A percentile compares a stretch with the other conserved stretches of the same genome.
Evolutionary conservation across 148 eudicot genomes (phyloP).

Genomic region (Gaultheria prostrata): DNA sequence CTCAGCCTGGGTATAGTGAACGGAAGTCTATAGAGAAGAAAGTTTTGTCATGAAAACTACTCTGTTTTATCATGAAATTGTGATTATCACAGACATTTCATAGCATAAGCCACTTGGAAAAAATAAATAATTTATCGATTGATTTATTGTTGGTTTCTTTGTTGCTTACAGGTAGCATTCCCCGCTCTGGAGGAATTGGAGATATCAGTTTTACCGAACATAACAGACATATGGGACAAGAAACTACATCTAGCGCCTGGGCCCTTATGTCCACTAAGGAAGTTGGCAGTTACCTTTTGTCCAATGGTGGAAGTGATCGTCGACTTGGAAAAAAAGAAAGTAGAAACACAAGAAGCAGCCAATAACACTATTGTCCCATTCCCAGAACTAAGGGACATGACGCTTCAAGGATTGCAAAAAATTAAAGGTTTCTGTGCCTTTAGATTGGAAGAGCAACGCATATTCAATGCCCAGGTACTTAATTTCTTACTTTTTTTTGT

Average conservation of each 20-base stretch:
- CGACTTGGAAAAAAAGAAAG: not conserved
- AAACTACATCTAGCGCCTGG: not conserved
- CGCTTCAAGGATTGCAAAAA: not conserved
- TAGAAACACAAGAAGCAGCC: not conserved
- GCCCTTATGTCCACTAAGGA: not conserved
- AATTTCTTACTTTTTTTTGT: not conserved
- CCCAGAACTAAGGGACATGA: not conserved
- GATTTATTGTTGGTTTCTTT: not conserved
- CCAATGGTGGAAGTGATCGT: not conserved
- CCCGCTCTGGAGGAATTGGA: fast-evolving
- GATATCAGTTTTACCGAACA: not conserved
- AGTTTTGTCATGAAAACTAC: too few relatives aligned
- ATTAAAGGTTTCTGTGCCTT: not conserved
- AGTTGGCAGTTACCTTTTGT: too few relatives aligned
- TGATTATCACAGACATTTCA: too few relatives aligned
- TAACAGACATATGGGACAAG: not conserved
- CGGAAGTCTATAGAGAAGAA: too few relatives aligned
- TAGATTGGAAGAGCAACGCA: not conserved
- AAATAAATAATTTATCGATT: too few relatives aligned
- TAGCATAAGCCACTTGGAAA: too few relatives aligned
- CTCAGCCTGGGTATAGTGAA: too few relatives aligned
- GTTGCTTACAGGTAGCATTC: not conserved
- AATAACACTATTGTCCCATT: not conserved
- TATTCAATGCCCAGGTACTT: not conserved
- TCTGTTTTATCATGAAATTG: too few relatives aligned